These are phyloP conservation scores for Thuja plicata DNA, from an alignment of 83 land plant genomes.

Conservation along the genomic window DNA sequence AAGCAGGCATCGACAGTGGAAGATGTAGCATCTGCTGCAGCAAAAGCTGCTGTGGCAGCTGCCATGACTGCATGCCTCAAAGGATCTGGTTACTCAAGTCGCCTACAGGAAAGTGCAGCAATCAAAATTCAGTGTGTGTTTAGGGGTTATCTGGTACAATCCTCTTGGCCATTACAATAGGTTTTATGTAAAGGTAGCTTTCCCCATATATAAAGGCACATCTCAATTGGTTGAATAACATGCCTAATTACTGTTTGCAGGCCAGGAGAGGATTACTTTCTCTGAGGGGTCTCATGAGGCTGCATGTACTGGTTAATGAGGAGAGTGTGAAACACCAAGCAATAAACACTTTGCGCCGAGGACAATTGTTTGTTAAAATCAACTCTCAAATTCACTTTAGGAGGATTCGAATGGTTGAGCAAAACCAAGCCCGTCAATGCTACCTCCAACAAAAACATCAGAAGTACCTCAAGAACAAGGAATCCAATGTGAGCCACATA, in stretches of 20 bases:
- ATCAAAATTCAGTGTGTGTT: conserved; percentile 55
- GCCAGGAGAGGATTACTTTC: conserved; percentile 61
- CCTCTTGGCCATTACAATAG: neutral
- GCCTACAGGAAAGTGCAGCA: conserved; percentile 46
- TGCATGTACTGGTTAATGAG: conserved; percentile 55
- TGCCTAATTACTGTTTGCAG: conserved; percentile 19
- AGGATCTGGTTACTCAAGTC: conserved; percentile 21
- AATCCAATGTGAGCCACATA: neutral
- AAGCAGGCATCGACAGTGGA: conserved; percentile 39
- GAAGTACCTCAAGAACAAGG: conserved; percentile 22
- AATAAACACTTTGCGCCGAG: conserved; percentile 47
- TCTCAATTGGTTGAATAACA: neutral
- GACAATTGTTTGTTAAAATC: conserved; percentile 64
- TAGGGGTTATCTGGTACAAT: conserved; percentile 48
- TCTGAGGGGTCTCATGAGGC: conserved; percentile 61
- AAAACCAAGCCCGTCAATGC: conserved; percentile 26
- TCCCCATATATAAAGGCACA: neutral
- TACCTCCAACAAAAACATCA: conserved; percentile 21
- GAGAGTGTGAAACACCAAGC: conserved; percentile 60
- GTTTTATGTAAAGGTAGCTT: neutral
- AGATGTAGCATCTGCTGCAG: conserved; percentile 35
- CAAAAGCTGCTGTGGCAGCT: conserved; percentile 36
- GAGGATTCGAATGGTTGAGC: conserved; percentile 58
- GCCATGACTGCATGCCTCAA: conserved; percentile 37
- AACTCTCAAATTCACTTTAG: conserved; percentile 57